Conservation (phyloP, 1,284 basidiomycete genomes). For the Microbotryum silenes-acaulis region DNA sequence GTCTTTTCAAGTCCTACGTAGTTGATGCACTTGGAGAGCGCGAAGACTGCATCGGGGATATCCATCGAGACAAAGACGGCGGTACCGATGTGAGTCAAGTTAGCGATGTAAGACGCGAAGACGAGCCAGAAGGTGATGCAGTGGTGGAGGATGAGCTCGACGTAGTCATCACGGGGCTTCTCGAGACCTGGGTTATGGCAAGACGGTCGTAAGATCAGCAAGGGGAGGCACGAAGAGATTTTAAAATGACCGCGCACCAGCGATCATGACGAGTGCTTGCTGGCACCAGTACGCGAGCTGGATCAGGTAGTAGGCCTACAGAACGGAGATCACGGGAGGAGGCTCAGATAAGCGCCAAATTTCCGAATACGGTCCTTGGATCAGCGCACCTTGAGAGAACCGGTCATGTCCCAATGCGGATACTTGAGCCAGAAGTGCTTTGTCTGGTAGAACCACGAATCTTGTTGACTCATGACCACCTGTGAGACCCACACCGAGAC, state of each 20-base stretch:
- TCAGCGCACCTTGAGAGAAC: constrained; percentile 81
- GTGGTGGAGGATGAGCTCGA: constrained; percentile 50
- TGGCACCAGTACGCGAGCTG: no score
- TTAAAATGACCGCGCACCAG: no score
- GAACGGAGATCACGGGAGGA: no score
- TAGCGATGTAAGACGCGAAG: constrained; percentile 67
- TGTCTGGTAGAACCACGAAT: constrained; percentile 82
- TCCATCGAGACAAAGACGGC: constrained; percentile 95
- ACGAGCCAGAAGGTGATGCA: constrained; percentile 90
- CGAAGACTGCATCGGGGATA: constrained; percentile 78
- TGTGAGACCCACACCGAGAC: no score
- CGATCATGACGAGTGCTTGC: no score
- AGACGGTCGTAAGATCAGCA: constrained; percentile 72
- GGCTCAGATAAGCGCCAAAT: no score
- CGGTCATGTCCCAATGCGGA: constrained; percentile 76
- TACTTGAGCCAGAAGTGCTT: constrained; percentile 76
- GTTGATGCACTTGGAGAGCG: constrained; percentile 75
- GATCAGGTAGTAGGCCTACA: no score
- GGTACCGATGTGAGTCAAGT: constrained; percentile 73
- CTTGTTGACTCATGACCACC: constrained; percentile 46
- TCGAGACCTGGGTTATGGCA: constrained; percentile 58
- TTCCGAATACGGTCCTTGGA: constrained; percentile 52
- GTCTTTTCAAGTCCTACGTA: constrained; percentile 44
- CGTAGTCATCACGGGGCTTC: constrained; percentile 42
- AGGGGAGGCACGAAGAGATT: no score